Evolutionary conservation across 2,329 filamentous ascomycete species (phyloP), one percentile per base, ranked within the genome.

Genomic region (Penicillium sp.): DNA sequence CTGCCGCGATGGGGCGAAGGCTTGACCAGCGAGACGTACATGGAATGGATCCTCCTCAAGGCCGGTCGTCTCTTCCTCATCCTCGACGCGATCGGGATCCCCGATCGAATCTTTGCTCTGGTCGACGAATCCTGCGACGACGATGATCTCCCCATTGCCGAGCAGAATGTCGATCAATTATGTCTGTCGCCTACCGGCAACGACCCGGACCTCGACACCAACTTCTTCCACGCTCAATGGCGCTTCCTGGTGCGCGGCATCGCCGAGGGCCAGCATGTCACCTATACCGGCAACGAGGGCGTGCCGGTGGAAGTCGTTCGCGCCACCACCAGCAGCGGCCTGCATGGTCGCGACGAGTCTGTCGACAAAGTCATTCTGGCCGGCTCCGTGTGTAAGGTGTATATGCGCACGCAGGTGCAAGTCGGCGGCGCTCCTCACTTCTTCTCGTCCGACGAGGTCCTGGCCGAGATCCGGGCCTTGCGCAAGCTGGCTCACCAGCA

Each of bases 71-170:
- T 82, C 10, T 83, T 81, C 49, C 68, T 83, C 20, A 77, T 80
- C 14, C 67, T 83, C 17, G 69, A 72, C 32, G 75, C 79, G 39
- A 73, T 80, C 39, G 77, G 77, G 7, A 73, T 79, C n/a, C 74
- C 79, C n/a, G 77, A 80, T 48, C 75, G 78, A 44, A 81, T 83
- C 30, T 82, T 82, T 48, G 70, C 74, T 2, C 69, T 80, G 11
- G 76, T 82, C 26, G 79, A 82, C 50, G 73, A 76, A 41, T 79
- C 76, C 3, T 78, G 77, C 65, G 77, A 81, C 47, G 79, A 83
- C 46, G 73, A 77, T 31, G 79, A 83, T 55, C 62, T 83, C 13
- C 79, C 79, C 1, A 66, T 83, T 29, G 65, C 74, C 5, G 67
- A 75, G 34, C 71, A 78, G 30, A 74, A 74, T 21, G 70, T 81